A percentile compares a stretch with the other conserved stretches of the same genome.
Evolutionary conservation across 768 basidiomycete genomes (phyloP).

Genomic region (Aureoboletus auriporus): DNA sequence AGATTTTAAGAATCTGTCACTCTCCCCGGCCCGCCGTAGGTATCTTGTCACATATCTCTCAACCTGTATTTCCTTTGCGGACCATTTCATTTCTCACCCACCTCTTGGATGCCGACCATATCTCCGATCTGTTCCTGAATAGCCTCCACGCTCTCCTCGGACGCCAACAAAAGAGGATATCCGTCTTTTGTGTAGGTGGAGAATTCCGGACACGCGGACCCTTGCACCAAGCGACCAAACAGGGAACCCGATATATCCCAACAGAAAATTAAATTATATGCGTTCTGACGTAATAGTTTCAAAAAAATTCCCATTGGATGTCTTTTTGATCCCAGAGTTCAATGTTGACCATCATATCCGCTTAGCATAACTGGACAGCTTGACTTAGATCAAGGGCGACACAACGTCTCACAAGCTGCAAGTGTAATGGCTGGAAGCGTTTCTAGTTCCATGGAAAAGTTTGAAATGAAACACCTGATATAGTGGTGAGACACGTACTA

Average conservation of each 20-base stretch:
- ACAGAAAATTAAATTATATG: constrained; percentile 52
- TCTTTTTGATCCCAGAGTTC: constrained; percentile 42
- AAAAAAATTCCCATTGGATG: constrained; percentile 69
- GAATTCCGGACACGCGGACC: constrained; percentile 53
- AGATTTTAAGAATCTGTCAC: too few species aligned
- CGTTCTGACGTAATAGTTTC: constrained; percentile 38
- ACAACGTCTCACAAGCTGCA: constrained; percentile 55
- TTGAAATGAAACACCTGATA: too few species aligned
- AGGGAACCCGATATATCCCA: constrained; percentile 54
- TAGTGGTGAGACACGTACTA: too few species aligned
- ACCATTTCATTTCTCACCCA: constrained; percentile 55
- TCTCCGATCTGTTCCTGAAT: constrained; percentile 46
- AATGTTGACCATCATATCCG: constrained; percentile 41
- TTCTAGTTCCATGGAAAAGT: too few species aligned
- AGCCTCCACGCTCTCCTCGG: constrained; percentile 58
- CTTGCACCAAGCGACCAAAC: constrained; percentile 68
- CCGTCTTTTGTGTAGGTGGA: constrained; percentile 57
- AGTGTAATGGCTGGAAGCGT: too few species aligned
- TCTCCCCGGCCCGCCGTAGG: background rate
- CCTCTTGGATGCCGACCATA: constrained; percentile 46
- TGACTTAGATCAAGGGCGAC: constrained; percentile 55
- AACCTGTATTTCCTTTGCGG: constrained; percentile 43
- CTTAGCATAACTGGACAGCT: constrained; percentile 13
- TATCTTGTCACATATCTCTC: constrained; percentile 46
- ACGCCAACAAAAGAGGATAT: constrained; percentile 64